These are phyloP conservation scores for Tarenaya hassleriana DNA, from an alignment of 345 rosid genomes.

Conservation along the genomic window DNA sequence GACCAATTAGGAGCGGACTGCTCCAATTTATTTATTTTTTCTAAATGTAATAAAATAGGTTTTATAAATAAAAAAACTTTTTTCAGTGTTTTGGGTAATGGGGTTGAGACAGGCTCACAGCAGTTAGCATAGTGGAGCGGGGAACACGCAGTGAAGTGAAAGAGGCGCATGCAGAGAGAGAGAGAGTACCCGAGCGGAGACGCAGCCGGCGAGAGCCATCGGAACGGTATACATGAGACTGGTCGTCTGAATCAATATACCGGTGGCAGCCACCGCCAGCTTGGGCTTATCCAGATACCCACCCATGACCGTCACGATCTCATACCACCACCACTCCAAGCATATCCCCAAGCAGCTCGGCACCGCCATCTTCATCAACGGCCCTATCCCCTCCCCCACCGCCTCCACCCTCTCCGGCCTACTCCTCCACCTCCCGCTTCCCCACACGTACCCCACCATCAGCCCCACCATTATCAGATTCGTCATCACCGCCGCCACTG, in stretches of 20 bases:
- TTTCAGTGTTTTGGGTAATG: too few species aligned
- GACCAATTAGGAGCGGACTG: too few species aligned
- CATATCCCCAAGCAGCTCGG: slow-evolving; percentile 96
- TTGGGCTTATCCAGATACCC: slow-evolving; percentile 89
- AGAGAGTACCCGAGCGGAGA: slow-evolving; percentile 75
- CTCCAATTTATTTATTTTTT: too few species aligned
- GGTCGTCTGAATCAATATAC: slow-evolving; percentile 90
- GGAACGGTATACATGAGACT: slow-evolving; percentile 98
- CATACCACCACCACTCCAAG: slow-evolving; percentile 99
- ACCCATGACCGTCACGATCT: slow-evolving; percentile 80
- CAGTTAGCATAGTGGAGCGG: too few species aligned
- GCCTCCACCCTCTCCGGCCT: slow-evolving; percentile 34
- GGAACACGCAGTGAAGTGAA: too few species aligned
- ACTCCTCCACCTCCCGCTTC: slow-evolving; percentile 47
- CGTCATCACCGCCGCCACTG: slow-evolving; percentile 83
- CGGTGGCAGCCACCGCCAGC: slow-evolving; percentile 85
- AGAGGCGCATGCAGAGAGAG: too few species aligned
- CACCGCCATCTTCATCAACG: slow-evolving; percentile 71
- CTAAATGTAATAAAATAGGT: too few species aligned
- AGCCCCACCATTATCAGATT: slow-evolving; percentile 75
- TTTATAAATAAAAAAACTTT: too few species aligned
- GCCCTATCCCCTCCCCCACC: slow-evolving; percentile 56
- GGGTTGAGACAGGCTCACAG: too few species aligned
- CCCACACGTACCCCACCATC: slow-evolving; percentile 75
- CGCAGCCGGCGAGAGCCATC: slow-evolving; percentile 98